These are phyloP conservation scores for Fragosphaeria purpurea DNA, from an alignment of 2,329 filamentous ascomycete species.

Conservation along the genomic window DNA sequence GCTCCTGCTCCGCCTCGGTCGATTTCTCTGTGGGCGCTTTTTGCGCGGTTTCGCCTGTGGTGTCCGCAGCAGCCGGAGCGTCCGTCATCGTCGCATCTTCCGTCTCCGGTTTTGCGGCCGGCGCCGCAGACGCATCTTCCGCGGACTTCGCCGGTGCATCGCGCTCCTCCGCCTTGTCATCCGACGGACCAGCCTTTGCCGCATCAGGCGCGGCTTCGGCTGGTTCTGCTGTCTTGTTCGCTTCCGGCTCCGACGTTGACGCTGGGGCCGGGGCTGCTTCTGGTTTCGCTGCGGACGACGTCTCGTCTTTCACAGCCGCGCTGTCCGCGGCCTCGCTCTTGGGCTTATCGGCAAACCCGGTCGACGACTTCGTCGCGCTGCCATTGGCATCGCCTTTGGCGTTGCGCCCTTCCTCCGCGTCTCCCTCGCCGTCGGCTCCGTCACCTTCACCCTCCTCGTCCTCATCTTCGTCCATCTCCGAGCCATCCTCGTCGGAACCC, in stretches of 20 bases:
- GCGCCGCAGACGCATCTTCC: not conserved
- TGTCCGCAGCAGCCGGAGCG: slow-evolving; percentile 1
- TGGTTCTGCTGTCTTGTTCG: slow-evolving; percentile 1
- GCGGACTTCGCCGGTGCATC: not conserved
- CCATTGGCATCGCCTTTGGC: not conserved
- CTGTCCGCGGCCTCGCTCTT: slow-evolving; percentile 2
- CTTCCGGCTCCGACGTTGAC: not conserved
- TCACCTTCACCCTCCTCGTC: slow-evolving; percentile 9
- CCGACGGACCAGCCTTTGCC: not conserved
- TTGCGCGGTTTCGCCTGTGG: not conserved
- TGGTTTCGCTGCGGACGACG: not conserved
- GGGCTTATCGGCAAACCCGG: not conserved
- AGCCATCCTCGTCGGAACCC: slow-evolving; percentile 9
- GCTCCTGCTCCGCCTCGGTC: not conserved
- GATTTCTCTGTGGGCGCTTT: not conserved
- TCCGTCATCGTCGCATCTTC: not conserved
- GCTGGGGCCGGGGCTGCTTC: too few species aligned
- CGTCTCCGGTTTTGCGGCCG: not conserved
- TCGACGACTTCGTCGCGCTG: not conserved
- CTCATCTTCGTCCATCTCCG: slow-evolving; percentile 12
- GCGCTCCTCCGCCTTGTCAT: slow-evolving; percentile 3
- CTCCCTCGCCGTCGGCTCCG: slow-evolving; percentile 1
- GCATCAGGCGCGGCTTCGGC: not conserved
- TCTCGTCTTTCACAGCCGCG: not conserved
- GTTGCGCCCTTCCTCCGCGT: not conserved